Evolutionary conservation across 768 basidiomycete genomes (phyloP).

Genomic region (Phylloporus sp.): DNA sequence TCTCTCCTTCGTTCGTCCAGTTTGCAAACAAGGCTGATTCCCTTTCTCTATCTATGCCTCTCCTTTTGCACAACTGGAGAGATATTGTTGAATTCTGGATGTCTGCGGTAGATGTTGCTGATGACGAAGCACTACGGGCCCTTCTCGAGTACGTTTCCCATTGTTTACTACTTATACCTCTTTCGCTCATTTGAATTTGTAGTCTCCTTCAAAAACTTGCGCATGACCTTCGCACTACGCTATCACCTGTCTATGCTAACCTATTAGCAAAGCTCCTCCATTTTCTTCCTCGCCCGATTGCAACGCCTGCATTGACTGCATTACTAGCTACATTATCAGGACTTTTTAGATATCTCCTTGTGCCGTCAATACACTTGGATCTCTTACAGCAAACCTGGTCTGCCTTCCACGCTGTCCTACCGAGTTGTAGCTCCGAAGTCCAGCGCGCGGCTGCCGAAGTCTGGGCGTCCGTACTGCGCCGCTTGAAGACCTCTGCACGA

Average conservation of each 20-base stretch:
- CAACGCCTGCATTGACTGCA: constrained; percentile 54
- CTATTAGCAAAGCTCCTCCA: constrained; percentile 54
- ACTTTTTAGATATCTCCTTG: constrained; percentile 69
- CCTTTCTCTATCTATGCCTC: constrained; percentile 70
- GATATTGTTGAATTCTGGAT: constrained; percentile 67
- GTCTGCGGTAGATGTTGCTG: constrained; percentile 49
- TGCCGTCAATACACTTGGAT: constrained; percentile 54
- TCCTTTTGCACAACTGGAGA: constrained; percentile 77
- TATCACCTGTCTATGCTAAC: constrained; percentile 57
- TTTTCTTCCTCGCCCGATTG: constrained; percentile 56
- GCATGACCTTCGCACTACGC: constrained; percentile 76
- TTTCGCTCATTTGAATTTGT: constrained; percentile 7
- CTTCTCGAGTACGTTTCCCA: constrained; percentile 64
- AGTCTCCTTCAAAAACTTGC: constrained; percentile 77
- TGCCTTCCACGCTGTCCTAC: constrained; percentile 45
- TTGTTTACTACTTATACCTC: neutral
- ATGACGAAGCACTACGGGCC: constrained; percentile 69
- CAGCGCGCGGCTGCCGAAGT: constrained; percentile 81
- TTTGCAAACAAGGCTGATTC: constrained; percentile 61
- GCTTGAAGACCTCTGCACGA: constrained; percentile 59
- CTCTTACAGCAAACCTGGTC: constrained; percentile 61
- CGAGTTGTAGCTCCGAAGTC: constrained; percentile 63
- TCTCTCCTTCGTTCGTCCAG: constrained; percentile 67
- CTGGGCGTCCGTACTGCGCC: constrained; percentile 76
- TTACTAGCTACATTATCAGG: constrained; percentile 66